Evolutionary conservation across 768 basidiomycete species (phyloP).

Genomic region (Mycena alexandri): DNA sequence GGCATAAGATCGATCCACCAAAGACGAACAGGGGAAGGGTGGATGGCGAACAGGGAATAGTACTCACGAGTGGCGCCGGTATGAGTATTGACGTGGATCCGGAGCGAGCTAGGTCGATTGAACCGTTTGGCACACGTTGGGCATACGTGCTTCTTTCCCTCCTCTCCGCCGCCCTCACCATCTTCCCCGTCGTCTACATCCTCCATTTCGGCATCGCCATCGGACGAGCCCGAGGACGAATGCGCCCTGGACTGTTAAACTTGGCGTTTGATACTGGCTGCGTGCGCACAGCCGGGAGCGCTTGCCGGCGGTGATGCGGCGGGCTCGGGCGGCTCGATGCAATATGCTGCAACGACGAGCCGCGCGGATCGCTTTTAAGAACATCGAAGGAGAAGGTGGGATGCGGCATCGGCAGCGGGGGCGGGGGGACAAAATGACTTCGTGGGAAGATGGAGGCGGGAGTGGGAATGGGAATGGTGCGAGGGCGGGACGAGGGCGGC

Average conservation of each 20-base stretch:
- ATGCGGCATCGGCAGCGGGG: not conserved
- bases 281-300: no score
- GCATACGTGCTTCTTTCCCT: slow-evolving; percentile 11
- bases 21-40: no score
- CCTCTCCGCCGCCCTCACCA: not conserved
- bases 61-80: slow-evolving; percentile 74
- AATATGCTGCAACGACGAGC: slow-evolving; percentile 6
- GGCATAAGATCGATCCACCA: no score
- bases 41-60: not conserved
- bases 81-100: slow-evolving; percentile 76
- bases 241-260: no score
- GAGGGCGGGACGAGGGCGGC: not conserved
- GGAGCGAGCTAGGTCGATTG: slow-evolving; percentile 70
- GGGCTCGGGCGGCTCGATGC: slow-evolving; percentile 10
- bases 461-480: not conserved
- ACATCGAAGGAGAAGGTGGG: slow-evolving; percentile 17
- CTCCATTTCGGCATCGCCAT: not conserved
- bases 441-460: not conserved
- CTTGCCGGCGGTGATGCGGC: not conserved
- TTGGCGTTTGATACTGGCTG: no score
- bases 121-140: slow-evolving; percentile 47
- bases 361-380: slow-evolving; percentile 5
- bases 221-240: no score
- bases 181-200: not conserved
- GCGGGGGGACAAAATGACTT: not conserved